Evolutionary conservation across 2,329 filamentous ascomycete species (phyloP), one percentile per base, ranked within the genome.

Genomic region (Alternaria rosae): DNA sequence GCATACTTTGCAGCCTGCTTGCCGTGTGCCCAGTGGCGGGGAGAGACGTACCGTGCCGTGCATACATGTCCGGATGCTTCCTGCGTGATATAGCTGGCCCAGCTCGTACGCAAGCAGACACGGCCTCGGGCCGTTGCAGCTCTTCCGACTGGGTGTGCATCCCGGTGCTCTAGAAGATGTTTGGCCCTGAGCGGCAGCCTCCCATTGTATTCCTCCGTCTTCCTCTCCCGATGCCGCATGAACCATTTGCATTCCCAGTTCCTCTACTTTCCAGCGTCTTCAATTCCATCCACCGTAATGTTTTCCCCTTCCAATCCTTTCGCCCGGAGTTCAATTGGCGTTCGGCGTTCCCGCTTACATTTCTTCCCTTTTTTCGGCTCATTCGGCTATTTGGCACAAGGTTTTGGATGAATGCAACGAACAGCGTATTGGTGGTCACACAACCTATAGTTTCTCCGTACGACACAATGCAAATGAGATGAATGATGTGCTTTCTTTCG

Each of bases 111-210:
- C 30, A 28, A 48, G 51, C 38, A 28, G 32, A 35, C 38, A 32
- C 61, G 64, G 61, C 66, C 32, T 67, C 66, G 66, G 64, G 51
- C 66, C 66, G 66, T 65, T 65, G 61, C 61, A 59, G 47, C 35
- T 47, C 26, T 25, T 44, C 51, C 52, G 32, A 47, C 10, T 28
- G 35, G 35, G 17, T 38, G 30, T 51, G 21, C 41, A 25, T 42
- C 15, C 48, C 30, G 54, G 57, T 28, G 23, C 44, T 20, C 13
- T 30, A 38, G 28, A 48, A 25, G 10, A 20, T 25, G 15, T 61
- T 23, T 30, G 25, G 30, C n/a, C 23, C 26, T 42, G 17, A 21
- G 17, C 13, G n/a, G 35, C 35, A 38, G 23, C 8, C 23, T 25
- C 35, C 30, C 21, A 21, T 20, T 13, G 12, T 26, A 25, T 17